phyloP scores from a whole-genome alignment of 2,329 filamentous ascomycete species.

The Verruconis gallopava region DNA sequence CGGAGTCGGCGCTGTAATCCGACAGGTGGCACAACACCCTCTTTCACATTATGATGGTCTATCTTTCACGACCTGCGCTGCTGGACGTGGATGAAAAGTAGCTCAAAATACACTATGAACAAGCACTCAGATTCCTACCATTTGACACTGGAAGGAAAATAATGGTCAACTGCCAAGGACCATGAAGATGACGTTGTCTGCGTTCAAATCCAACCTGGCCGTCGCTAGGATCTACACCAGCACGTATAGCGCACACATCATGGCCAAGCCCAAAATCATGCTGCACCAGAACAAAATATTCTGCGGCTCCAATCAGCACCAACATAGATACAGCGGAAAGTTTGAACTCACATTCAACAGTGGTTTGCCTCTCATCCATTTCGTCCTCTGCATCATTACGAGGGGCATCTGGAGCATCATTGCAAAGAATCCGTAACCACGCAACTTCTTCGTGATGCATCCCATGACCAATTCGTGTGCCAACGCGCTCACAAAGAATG shows the following conservation, averaged over 20 bases:
- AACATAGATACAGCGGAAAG: neutral
- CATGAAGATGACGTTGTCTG: too few relatives aligned
- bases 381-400: conserved; percentile 76
- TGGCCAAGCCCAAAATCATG: conserved; percentile 74
- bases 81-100: too few relatives aligned
- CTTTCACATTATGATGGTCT: too few relatives aligned
- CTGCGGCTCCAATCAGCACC: conserved; percentile 18
- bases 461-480: conserved; percentile 95
- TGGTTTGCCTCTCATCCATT: conserved; percentile 58
- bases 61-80: too few relatives aligned
- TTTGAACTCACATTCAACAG: conserved; percentile 52
- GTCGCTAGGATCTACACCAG: too few relatives aligned
- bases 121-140: too few relatives aligned
- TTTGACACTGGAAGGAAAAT: too few relatives aligned
- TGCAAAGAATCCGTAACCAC: conserved; percentile 84
- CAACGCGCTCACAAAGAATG: conserved; percentile 78
- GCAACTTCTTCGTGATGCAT: conserved; percentile 91
- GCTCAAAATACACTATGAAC: too few relatives aligned
- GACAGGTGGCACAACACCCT: too few relatives aligned
- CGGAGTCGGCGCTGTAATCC: too few relatives aligned
- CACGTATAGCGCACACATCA: conserved; percentile 37
- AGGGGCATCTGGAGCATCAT: conserved; percentile 98
- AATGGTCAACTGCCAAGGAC: too few relatives aligned
- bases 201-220: too few relatives aligned
- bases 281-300: conserved; percentile 85